Conservation (phyloP, 805 yeast genomes). For the Barnettozyma siamensis region DNA sequence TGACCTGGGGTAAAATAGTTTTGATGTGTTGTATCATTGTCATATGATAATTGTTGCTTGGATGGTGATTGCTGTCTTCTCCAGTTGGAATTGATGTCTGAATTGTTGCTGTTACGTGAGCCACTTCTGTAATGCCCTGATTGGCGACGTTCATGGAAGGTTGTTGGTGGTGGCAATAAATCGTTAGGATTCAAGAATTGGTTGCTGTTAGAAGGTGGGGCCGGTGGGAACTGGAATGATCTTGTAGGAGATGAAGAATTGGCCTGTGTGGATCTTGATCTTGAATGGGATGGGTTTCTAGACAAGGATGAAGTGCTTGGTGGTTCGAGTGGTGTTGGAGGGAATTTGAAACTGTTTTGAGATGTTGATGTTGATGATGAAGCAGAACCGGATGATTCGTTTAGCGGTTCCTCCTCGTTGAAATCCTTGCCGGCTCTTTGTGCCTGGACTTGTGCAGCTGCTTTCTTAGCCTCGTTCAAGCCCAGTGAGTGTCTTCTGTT, state of each 20-base stretch:
- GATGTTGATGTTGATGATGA: slow-evolving; percentile 1
- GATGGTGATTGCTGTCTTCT: slow-evolving; percentile 38
- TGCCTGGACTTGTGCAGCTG: slow-evolving; percentile 89
- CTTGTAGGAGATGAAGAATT: slow-evolving; percentile 37
- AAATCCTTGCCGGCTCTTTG: slow-evolving; percentile 43
- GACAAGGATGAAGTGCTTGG: slow-evolving; percentile 14
- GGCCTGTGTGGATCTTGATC: slow-evolving; percentile 14
- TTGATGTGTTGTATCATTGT: slow-evolving; percentile 25
- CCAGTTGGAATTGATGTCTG: slow-evolving; percentile 50
- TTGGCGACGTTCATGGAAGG: slow-evolving; percentile 34
- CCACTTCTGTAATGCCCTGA: slow-evolving; percentile 36
- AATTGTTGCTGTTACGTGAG: slow-evolving; percentile 28
- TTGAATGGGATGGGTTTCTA: slow-evolving; percentile 14
- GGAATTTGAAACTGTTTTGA: slow-evolving; percentile 46
- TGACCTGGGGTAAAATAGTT: slow-evolving; percentile 67
- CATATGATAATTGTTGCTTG: slow-evolving; percentile 26
- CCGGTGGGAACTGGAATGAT: slow-evolving; percentile 70
- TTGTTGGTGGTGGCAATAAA: slow-evolving; percentile 22
- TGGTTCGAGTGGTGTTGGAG: slow-evolving; percentile 37
- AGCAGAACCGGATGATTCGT: background rate
- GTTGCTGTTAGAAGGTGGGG: slow-evolving; percentile 41
- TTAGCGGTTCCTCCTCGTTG: slow-evolving; percentile 11
- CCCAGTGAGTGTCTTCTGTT: slow-evolving; percentile 89
- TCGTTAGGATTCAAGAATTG: slow-evolving; percentile 22
- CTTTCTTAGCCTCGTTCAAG: slow-evolving; percentile 85